Percentiles rank a stretch among this genome's conserved stretches.
Conservation (phyloP, 2,329 filamentous ascomycete species). For the Fusarium pseudoanthophilum region DNA sequence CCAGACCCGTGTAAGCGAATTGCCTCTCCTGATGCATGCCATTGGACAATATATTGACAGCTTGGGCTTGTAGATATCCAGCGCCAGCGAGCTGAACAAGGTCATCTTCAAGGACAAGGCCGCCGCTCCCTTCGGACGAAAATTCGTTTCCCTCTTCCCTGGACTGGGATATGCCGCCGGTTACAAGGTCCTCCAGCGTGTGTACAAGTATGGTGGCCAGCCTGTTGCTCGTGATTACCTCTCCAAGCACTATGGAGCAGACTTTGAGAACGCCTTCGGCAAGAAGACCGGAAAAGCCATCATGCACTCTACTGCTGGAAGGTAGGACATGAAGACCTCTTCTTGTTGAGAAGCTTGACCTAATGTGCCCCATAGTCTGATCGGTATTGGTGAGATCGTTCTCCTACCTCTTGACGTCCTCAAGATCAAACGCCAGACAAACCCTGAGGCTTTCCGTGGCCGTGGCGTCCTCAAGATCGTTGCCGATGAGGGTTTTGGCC, state of each 20-base stretch:
- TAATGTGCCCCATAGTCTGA: constrained; percentile 68
- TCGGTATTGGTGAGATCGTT: constrained; percentile 97
- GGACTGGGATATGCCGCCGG: constrained; percentile 96
- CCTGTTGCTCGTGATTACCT: constrained; percentile 94
- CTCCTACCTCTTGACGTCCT: constrained; percentile 94
- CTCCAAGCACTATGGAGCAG: constrained; percentile 77
- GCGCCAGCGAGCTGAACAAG: constrained; percentile 75
- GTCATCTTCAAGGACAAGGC: constrained; percentile 96
- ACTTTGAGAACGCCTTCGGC: constrained; percentile 91
- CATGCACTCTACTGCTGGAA: constrained; percentile 96
- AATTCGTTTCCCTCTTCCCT: constrained; percentile 96
- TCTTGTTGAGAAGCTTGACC: background rate
- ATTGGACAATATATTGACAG: constrained; percentile 29
- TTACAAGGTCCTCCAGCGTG: constrained; percentile 95
- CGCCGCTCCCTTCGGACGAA: constrained; percentile 72
- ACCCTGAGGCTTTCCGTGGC: constrained; percentile 96
- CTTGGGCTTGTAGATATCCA: constrained; percentile 45
- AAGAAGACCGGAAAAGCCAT: constrained; percentile 98
- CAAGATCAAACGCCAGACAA: constrained; percentile 99
- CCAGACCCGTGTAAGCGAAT: constrained; percentile 71
- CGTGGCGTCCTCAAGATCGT: constrained; percentile 91
- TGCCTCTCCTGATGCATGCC: constrained; percentile 32
- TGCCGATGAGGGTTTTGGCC: constrained; percentile 90
- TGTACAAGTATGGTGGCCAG: constrained; percentile 99
- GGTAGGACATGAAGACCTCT: constrained; percentile 58